A percentile compares a stretch with the other conserved stretches of the same genome.
Conservation (phyloP, 108 stramenopile species). For the Fragilaria radians region DNA sequence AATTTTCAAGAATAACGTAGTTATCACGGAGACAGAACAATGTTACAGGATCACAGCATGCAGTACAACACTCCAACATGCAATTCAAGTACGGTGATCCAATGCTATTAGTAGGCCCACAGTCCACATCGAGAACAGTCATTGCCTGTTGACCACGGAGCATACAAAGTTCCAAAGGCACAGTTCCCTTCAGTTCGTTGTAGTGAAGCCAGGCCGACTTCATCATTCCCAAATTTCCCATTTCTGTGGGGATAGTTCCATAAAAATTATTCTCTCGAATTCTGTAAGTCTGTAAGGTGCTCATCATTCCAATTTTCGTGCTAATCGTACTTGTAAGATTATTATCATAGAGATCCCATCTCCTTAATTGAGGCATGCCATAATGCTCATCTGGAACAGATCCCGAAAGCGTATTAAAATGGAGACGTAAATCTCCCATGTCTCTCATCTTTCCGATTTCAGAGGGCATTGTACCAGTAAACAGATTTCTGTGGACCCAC, state of each 20-base stretch:
- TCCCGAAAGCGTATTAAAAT: not conserved
- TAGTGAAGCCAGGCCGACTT: not conserved
- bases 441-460: constrained; percentile 7
- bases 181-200: not conserved
- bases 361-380: constrained; percentile 5
- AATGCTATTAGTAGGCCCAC: constrained; percentile 1
- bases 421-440: constrained; percentile 8
- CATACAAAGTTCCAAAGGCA: constrained; percentile 2
- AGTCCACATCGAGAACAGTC: not conserved
- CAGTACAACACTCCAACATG: constrained; percentile 2
- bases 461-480: constrained; percentile 21
- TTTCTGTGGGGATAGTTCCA: constrained; percentile 16
- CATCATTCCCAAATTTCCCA: constrained; percentile 4
- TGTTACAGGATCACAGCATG: constrained; percentile 1
- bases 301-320: constrained; percentile 20
- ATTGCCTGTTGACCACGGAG: not conserved
- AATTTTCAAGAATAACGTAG: too few species aligned
- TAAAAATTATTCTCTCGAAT: constrained; percentile 19
- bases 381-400: not conserved
- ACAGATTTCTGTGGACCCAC: not conserved
- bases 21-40: not conserved
- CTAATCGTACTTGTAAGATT: constrained; percentile 20
- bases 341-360: constrained; percentile 23
- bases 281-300: constrained; percentile 16
- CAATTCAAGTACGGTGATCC: constrained; percentile 1